Evolutionary conservation across 163 green algal species (phyloP).

Genomic region (Picocystis sp.): DNA sequence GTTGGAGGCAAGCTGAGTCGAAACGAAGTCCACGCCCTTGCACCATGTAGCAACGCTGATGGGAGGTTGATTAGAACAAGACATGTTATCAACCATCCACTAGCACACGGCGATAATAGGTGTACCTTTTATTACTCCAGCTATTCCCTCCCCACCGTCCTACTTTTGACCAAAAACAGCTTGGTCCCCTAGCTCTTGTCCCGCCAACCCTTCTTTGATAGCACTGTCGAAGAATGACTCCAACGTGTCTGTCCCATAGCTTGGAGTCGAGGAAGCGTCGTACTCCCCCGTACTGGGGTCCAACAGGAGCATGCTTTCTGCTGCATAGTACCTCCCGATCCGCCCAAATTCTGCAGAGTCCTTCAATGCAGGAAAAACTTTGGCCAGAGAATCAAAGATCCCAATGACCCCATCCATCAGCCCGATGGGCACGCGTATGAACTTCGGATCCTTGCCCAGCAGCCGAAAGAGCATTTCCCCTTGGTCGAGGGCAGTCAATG

Average conservation of each 20-base stretch:
- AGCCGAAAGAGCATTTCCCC: conserved; percentile 80
- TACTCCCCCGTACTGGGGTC: conserved; percentile 58
- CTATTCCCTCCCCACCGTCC: too few relatives aligned
- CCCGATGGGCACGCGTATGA: conserved; percentile 72
- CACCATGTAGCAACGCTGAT: too few relatives aligned
- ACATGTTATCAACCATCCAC: too few relatives aligned
- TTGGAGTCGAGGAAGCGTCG: conserved; percentile 65
- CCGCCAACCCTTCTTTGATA: conserved; percentile 37
- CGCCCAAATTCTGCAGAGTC: conserved; percentile 87
- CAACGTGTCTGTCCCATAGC: conserved; percentile 83
- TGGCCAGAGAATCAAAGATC: conserved; percentile 61
- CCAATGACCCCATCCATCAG: conserved; percentile 94
- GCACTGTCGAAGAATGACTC: conserved; percentile 79
- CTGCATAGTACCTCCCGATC: conserved; percentile 95
- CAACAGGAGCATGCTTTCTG: conserved; percentile 91
- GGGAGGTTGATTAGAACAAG: too few relatives aligned
- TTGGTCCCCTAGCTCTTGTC: conserved; percentile 50
- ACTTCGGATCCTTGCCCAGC: conserved; percentile 56
- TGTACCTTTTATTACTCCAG: too few relatives aligned
- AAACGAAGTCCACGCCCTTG: too few relatives aligned
- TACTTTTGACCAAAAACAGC: too few relatives aligned
- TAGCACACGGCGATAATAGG: too few relatives aligned
- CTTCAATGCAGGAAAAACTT: conserved; percentile 51
- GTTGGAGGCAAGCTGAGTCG: too few relatives aligned
- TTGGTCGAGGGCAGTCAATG: conserved; percentile 64